phyloP scores from a whole-genome alignment of 2,329 filamentous ascomycete genomes.

The Aspergillus sp. region DNA sequence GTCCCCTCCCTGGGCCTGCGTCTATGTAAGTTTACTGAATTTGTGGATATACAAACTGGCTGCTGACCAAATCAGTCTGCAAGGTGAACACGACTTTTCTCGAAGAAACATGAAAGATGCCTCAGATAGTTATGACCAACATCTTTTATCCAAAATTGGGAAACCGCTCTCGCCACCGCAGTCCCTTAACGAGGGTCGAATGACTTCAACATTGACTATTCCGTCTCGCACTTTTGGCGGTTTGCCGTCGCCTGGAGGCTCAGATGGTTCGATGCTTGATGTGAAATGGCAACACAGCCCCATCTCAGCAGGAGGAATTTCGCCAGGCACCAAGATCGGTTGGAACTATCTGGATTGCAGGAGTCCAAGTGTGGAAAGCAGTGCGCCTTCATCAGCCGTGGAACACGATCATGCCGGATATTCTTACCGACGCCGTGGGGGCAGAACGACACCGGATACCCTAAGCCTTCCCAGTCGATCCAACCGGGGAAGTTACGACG shows the following conservation, averaged over 20 bases:
- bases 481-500: constrained; percentile 58
- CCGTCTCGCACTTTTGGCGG: constrained; percentile 26
- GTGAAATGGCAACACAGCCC: constrained; percentile 35
- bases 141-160: constrained; percentile 56
- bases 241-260: constrained; percentile 25
- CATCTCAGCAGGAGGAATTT: constrained; percentile 32
- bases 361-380: constrained; percentile 40
- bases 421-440: constrained; percentile 36
- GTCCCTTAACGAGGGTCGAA: constrained; percentile 25
- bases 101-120: constrained; percentile 52
- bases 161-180: constrained; percentile 50
- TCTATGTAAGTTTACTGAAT: constrained; percentile 26
- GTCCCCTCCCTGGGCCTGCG: constrained; percentile 19
- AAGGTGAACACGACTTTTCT: constrained; percentile 55
- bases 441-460: constrained; percentile 44
- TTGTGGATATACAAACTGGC: not conserved
- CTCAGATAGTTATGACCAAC: constrained; percentile 57
- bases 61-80: constrained; percentile 37
- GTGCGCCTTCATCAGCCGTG: constrained; percentile 30
- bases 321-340: constrained; percentile 32
- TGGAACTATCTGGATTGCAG: constrained; percentile 39
- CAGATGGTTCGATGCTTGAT: constrained; percentile 26
- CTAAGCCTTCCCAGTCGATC: constrained; percentile 46
- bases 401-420: constrained; percentile 35
- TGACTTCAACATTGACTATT: constrained; percentile 27